phyloP scores from a whole-genome alignment of 2,329 filamentous ascomycete species.

The Penicillium sp. region DNA sequence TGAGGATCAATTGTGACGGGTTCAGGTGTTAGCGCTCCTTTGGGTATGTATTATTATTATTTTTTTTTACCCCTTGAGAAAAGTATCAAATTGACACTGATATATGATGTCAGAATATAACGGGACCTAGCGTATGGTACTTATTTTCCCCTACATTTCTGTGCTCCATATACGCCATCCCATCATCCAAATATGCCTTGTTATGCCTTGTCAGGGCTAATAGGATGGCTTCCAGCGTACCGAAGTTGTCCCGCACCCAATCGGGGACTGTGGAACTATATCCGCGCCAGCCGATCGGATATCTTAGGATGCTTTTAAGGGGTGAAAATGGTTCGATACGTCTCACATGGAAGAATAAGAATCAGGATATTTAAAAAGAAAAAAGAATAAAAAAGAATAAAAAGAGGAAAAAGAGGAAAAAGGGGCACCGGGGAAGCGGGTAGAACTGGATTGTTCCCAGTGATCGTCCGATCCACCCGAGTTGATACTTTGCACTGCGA shows the following conservation, averaged over 20 bases:
- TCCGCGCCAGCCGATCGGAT: slow-evolving; percentile 28
- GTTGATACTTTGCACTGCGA: slow-evolving; percentile 7
- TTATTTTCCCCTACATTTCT: neutral
- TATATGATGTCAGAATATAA: slow-evolving; percentile 19
- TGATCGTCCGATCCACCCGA: slow-evolving; percentile 19
- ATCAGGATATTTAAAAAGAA: neutral
- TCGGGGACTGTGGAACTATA: slow-evolving; percentile 18
- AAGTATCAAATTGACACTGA: neutral
- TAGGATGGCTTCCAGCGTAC: slow-evolving; percentile 24
- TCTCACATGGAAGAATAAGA: neutral
- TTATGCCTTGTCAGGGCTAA: slow-evolving; percentile 6
- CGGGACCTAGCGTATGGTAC: slow-evolving; percentile 11
- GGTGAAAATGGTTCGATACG: neutral
- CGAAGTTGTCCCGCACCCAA: slow-evolving; percentile 18
- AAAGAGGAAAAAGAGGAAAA: neutral
- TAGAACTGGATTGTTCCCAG: slow-evolving; percentile 10
- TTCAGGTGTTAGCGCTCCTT: neutral
- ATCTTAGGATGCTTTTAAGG: slow-evolving; percentile 1
- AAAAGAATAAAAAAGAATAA: neutral
- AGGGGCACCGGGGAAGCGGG: slow-evolving; percentile 15
- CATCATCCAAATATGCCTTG: neutral
- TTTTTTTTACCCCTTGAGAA: slow-evolving; percentile 2
- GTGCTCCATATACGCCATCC: neutral
- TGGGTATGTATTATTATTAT: neutral
- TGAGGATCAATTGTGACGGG: neutral